phyloP scores from a whole-genome alignment of 2,329 filamentous ascomycete genomes.

The Cordyceps militaris region DNA sequence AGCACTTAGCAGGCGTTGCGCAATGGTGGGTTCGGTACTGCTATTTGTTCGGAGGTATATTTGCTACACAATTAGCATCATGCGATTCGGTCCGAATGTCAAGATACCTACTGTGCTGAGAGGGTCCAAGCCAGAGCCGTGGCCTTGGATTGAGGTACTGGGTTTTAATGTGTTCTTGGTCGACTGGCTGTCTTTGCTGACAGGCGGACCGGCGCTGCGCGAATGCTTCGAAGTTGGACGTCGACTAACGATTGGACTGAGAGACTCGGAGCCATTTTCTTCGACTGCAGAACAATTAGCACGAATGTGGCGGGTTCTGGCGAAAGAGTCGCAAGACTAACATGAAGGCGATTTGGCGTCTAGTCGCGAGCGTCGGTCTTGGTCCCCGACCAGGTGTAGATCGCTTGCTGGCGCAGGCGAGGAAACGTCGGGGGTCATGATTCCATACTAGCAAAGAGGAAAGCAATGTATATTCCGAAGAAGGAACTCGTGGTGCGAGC shows the following conservation, averaged over 20 bases:
- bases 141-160: conserved; percentile 19
- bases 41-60: conserved; percentile 34
- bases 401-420: conserved; percentile 3
- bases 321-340: background rate
- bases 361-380: conserved; percentile 2
- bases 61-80: conserved; percentile 24
- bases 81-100: background rate
- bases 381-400: conserved; percentile 1
- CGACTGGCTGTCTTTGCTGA: conserved; percentile 24
- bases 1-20: conserved; percentile 47
- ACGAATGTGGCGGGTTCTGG: background rate
- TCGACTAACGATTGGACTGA: conserved; percentile 4
- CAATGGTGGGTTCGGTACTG: conserved; percentile 38
- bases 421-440: conserved; percentile 11
- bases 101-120: conserved; percentile 27
- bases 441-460: conserved; percentile 6
- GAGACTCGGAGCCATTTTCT: background rate
- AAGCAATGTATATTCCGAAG: background rate
- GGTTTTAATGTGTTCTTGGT: conserved; percentile 22
- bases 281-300: background rate
- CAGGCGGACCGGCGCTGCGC: conserved; percentile 2
- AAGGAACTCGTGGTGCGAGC: background rate
- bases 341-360: background rate
- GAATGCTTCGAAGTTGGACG: conserved; percentile 8
- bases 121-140: conserved; percentile 28